Conservation (phyloP, 257 asterid species). For the Oldenlandia corymbosa region DNA sequence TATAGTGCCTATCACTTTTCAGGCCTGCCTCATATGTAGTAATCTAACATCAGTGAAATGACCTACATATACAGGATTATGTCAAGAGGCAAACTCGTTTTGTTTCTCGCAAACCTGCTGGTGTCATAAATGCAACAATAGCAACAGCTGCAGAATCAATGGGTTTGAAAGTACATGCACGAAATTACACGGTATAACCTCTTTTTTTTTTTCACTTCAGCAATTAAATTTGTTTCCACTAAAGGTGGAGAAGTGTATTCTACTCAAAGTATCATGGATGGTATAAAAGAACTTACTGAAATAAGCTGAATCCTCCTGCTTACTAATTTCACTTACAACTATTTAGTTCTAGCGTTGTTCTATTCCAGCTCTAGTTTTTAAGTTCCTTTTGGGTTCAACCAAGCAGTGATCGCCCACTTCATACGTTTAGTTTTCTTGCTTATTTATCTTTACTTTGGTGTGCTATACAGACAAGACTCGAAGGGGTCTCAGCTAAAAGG, state of each 20-base stretch:
- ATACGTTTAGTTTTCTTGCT: background rate
- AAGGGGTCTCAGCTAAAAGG: conserved; percentile 65
- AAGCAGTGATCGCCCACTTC: background rate
- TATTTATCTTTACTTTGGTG: conserved; percentile 10
- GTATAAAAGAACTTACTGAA: background rate
- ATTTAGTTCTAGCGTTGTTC: too few relatives aligned
- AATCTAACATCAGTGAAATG: background rate
- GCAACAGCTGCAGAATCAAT: conserved; percentile 75
- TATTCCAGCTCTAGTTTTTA: background rate
- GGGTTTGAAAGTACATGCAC: conserved; percentile 78
- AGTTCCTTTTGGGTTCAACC: background rate
- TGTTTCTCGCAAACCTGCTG: conserved; percentile 85
- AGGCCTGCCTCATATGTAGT: background rate
- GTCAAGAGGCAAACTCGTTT: conserved; percentile 92
- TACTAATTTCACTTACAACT: background rate
- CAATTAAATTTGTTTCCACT: background rate
- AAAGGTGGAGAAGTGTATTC: background rate
- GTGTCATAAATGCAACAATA: conserved; percentile 54
- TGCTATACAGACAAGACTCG: conserved; percentile 75
- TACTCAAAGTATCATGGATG: background rate
- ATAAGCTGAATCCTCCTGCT: background rate
- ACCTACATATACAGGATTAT: conserved; percentile 48
- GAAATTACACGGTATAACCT: conserved; percentile 64
- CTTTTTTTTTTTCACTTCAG: background rate
- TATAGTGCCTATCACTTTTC: background rate